A percentile compares a stretch with the other conserved stretches of the same genome.
Evolutionary conservation across 371 early-diverging fungal species (phyloP).

Genomic region (Mortierella sp.): DNA sequence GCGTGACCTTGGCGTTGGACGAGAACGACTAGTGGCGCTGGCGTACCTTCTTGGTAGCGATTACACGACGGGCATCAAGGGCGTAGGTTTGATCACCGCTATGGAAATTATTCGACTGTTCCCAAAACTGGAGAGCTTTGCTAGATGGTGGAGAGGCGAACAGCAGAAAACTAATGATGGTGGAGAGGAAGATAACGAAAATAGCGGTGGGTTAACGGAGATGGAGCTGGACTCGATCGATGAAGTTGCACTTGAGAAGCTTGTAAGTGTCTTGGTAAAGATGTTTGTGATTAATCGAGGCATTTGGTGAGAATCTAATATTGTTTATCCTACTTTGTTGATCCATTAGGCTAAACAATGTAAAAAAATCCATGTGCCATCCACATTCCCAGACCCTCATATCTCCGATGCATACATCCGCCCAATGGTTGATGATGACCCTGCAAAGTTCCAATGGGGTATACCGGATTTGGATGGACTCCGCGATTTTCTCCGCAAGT

Average conservation of each 20-base stretch:
- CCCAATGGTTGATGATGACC: slow-evolving; percentile 83
- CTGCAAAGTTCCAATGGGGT: slow-evolving; percentile 84
- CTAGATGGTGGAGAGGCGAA: slow-evolving; percentile 72
- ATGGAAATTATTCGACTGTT: slow-evolving; percentile 90
- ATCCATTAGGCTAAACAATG: slow-evolving; percentile 34
- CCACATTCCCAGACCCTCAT: slow-evolving; percentile 82
- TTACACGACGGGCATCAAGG: slow-evolving; percentile 96
- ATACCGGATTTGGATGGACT: slow-evolving; percentile 85
- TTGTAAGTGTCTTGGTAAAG: slow-evolving; percentile 67
- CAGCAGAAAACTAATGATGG: slow-evolving; percentile 9
- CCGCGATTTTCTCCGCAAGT: slow-evolving; percentile 70
- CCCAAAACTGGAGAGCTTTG: slow-evolving; percentile 64
- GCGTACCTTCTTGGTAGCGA: slow-evolving; percentile 97
- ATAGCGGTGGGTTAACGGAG: slow-evolving; percentile 16
- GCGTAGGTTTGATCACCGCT: slow-evolving; percentile 95
- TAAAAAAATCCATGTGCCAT: slow-evolving; percentile 46
- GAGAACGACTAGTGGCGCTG: slow-evolving; percentile 85
- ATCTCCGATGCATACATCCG: slow-evolving; percentile 85
- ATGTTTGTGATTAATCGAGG: background rate
- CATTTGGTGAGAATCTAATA: background rate
- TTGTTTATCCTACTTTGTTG: background rate
- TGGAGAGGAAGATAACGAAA: slow-evolving; percentile 13
- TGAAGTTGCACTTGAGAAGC: slow-evolving; percentile 68
- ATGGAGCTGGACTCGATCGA: slow-evolving; percentile 48
- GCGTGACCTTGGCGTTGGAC: slow-evolving; percentile 75